Conservation (phyloP, 352 stramenopile genomes). For the Phytophthora lateralis region DNA sequence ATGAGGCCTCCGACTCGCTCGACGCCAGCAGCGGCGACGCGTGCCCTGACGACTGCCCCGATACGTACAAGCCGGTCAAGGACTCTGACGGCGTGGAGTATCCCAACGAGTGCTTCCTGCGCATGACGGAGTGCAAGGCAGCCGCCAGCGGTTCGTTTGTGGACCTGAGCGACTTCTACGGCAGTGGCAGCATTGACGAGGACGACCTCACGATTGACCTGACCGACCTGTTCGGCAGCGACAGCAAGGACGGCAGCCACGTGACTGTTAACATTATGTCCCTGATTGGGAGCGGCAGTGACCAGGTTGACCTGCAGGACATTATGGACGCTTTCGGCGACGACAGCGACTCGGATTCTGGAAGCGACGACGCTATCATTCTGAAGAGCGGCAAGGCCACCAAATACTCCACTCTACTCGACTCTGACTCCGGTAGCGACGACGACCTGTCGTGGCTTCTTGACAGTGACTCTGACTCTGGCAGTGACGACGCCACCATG, state of each 20-base stretch:
- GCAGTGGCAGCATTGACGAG: constrained; percentile 18
- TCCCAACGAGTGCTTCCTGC: constrained; percentile 35
- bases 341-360: constrained; percentile 13
- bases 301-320: constrained; percentile 28
- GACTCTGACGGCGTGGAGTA: constrained; percentile 33
- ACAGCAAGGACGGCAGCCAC: constrained; percentile 16
- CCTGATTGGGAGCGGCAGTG: constrained; percentile 29
- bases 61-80: constrained; percentile 36
- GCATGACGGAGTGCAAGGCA: constrained; percentile 31
- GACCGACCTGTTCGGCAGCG: constrained; percentile 27
- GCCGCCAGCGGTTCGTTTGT: not conserved
- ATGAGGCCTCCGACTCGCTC: constrained; percentile 6
- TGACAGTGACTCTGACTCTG: constrained; percentile 14
- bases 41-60: constrained; percentile 30
- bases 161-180: constrained; percentile 12
- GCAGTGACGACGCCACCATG: not conserved
- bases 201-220: constrained; percentile 29
- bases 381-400: constrained; percentile 11
- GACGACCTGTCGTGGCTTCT: constrained; percentile 28
- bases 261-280: constrained; percentile 26
- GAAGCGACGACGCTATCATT: constrained; percentile 16
- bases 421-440: constrained; percentile 14
- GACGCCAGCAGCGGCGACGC: constrained; percentile 12
- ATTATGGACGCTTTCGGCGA: constrained; percentile 25
- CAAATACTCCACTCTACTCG: too few species aligned